Base-by-base conservation (phyloP, 176 grass and related monocot genomes). In the Eremochloa ophiuroides region DNA sequence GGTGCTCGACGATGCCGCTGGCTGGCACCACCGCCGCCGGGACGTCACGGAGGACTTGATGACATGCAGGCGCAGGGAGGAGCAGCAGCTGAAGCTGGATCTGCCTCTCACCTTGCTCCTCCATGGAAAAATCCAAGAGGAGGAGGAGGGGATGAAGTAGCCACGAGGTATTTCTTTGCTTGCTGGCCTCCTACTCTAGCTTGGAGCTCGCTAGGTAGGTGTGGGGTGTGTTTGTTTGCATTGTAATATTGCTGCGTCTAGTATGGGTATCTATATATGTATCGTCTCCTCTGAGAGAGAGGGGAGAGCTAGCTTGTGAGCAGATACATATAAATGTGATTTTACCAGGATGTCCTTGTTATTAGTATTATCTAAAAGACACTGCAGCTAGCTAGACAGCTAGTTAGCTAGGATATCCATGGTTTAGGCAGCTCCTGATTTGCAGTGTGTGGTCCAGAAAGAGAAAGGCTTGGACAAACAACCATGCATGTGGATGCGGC, bases 41-140 rank as follows among this genome's bases (percentile, higher is more conserved):
- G 31, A 42, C 38, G 4, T 76, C 35, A 4, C 23, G 14, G 10
- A 66, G 28, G 22, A 38, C 26, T 4, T 28, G 20, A 13, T 55
- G n/a, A 43, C 30, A 77, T 31, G 84, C 79, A 6, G 86, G 51
- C 4, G 70, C 48, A 0, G 92, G 91, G 28, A 89, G 79, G 60
- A 98, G 79, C 44, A 98, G 82, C n/a, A 89, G 79, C 46, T 80
- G 77, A 33, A 93, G 80, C 60, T 91, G 90, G 72, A 91, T 64
- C 72, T 93, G 89, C 62, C 87, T 80, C 44, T 86, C 85, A 25
- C 78, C 79, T 23, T 88, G 87, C 33, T 87, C 73, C 69, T 95
- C 96, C 96, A 99, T 95, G 76, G 79, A 83, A 50, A 64, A 40
- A 27, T 27, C 5, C 30, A 74, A 33, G 44, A 30, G 26, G 8